Evolutionary conservation across 179 eudicot genomes (phyloP).

Genomic region (Actinidia arguta): DNA sequence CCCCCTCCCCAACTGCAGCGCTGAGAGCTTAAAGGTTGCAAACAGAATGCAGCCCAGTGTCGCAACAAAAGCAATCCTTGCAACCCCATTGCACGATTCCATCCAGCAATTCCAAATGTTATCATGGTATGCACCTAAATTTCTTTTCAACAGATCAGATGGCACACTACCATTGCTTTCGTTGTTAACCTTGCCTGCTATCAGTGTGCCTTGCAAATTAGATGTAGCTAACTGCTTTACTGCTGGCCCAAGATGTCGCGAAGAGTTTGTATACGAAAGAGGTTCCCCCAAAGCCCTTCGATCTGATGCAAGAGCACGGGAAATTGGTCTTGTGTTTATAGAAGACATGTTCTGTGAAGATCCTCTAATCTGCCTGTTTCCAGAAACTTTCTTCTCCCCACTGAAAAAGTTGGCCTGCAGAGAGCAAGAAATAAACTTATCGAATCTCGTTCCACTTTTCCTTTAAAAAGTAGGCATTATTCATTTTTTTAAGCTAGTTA

Average conservation of each 20-base stretch:
- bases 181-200: conserved; percentile 42
- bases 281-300: conserved; percentile 60
- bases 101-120: conserved; percentile 54
- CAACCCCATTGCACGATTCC: conserved; percentile 47
- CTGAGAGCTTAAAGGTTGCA: conserved; percentile 59
- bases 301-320: conserved; percentile 57
- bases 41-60: conserved; percentile 74
- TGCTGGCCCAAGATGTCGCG: conserved; percentile 80
- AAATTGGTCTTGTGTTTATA: conserved; percentile 58
- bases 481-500: conserved; percentile 2
- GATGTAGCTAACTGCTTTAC: conserved; percentile 86
- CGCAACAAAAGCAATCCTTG: conserved; percentile 60
- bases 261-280: conserved; percentile 52
- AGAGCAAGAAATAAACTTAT: conserved; percentile 9
- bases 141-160: conserved; percentile 78
- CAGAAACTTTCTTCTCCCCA: conserved; percentile 63
- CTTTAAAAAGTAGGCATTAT: not conserved
- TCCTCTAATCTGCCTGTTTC: conserved; percentile 59
- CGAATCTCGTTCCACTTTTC: conserved; percentile 2
- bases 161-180: conserved; percentile 46
- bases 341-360: conserved; percentile 37
- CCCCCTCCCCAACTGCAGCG: conserved; percentile 42
- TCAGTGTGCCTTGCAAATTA: conserved; percentile 59
- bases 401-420: conserved; percentile 75
- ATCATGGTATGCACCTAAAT: conserved; percentile 58